phyloP scores from a whole-genome alignment of 2,329 filamentous ascomycete genomes.

The Neonectria magnoliae region DNA sequence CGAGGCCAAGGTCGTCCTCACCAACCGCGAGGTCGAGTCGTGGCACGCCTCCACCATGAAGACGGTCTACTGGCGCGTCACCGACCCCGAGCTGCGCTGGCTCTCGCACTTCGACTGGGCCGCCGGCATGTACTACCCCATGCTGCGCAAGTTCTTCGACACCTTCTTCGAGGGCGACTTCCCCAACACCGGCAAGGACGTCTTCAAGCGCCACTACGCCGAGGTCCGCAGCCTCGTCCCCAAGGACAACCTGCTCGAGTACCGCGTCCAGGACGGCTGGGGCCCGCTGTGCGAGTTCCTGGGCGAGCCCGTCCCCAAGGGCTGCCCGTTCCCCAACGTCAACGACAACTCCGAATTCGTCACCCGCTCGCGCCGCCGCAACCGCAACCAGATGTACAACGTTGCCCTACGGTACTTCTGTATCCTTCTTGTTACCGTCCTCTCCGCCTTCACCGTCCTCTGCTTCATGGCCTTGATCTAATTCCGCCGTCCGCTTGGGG shows the following conservation, averaged over 20 bases:
- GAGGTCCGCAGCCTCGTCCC: slow-evolving; percentile 47
- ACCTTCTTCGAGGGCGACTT: slow-evolving; percentile 76
- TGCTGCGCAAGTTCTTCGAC: slow-evolving; percentile 76
- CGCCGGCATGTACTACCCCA: slow-evolving; percentile 74
- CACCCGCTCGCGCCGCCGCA: slow-evolving; percentile 44
- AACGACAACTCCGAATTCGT: slow-evolving; percentile 51
- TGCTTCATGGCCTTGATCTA: slow-evolving; percentile 22
- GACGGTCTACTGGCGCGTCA: slow-evolving; percentile 74
- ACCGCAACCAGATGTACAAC: slow-evolving; percentile 50
- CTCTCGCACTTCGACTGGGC: slow-evolving; percentile 64
- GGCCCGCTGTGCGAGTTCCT: slow-evolving; percentile 50
- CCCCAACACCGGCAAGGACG: slow-evolving; percentile 70
- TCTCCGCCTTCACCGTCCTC: slow-evolving; percentile 17
- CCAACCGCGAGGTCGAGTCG: slow-evolving; percentile 71
- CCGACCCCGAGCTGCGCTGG: slow-evolving; percentile 64
- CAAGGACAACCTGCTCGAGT: slow-evolving; percentile 48
- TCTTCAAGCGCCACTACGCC: slow-evolving; percentile 59
- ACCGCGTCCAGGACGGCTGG: slow-evolving; percentile 49
- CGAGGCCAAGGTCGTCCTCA: slow-evolving; percentile 76
- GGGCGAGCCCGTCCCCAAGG: slow-evolving; percentile 47
- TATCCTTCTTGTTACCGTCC: slow-evolving; percentile 28
- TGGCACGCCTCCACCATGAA: slow-evolving; percentile 72
- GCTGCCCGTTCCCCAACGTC: slow-evolving; percentile 48
- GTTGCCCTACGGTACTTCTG: slow-evolving; percentile 42
- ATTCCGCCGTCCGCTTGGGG: neutral